phyloP scores from a whole-genome alignment of 225 moss, liverwort and hornwort species.

The Neckera pumila region DNA sequence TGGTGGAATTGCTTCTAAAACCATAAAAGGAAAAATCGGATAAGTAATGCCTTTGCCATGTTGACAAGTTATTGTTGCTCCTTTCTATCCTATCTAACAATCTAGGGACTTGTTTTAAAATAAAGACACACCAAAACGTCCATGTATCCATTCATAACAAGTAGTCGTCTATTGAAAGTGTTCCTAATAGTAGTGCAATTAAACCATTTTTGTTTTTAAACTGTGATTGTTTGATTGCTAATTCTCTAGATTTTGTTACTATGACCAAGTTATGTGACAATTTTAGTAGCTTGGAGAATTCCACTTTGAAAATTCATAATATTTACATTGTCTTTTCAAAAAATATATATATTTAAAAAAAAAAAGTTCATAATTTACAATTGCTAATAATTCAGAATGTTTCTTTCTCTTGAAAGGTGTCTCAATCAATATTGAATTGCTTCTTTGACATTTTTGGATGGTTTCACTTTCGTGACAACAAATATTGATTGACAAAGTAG shows the following conservation, averaged over 20 bases:
- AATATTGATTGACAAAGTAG: neutral
- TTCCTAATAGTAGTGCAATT: neutral
- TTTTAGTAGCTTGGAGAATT: neutral
- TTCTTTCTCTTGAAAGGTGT: too few relatives aligned
- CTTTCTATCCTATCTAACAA: too few relatives aligned
- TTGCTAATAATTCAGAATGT: too few relatives aligned
- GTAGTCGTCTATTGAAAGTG: neutral
- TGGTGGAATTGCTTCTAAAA: rapidly evolving
- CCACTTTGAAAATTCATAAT: neutral
- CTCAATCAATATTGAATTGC: neutral
- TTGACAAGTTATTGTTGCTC: neutral
- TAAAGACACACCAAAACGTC: rapidly evolving
- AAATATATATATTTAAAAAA: too few relatives aligned
- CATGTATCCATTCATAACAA: rapidly evolving
- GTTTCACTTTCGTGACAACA: neutral
- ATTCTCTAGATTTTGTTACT: neutral
- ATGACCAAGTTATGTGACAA: rapidly evolving
- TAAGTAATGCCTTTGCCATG: rapidly evolving
- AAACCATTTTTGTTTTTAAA: neutral
- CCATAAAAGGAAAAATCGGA: neutral
- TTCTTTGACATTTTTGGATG: neutral
- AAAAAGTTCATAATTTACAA: too few relatives aligned
- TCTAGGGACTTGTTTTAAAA: neutral
- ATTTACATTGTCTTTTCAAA: neutral
- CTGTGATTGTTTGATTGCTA: rapidly evolving